A percentile compares a stretch with the other conserved stretches of the same genome.
Evolutionary conservation across 1,284 basidiomycete genomes (phyloP).

Genomic region (Pseudozyma sp.): DNA sequence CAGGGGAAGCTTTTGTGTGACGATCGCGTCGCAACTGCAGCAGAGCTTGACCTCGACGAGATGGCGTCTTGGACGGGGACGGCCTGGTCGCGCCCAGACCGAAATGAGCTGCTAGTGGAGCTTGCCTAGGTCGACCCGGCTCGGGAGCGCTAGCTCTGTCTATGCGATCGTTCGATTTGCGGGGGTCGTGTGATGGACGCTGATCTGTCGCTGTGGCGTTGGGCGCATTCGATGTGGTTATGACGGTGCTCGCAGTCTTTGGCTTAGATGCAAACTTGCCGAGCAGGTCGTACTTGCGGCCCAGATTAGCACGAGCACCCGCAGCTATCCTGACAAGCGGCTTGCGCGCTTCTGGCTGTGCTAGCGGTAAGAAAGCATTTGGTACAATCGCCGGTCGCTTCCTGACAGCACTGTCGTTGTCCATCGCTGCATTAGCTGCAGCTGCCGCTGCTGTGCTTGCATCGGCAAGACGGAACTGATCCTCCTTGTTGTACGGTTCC

Average conservation of each 20-base stretch:
- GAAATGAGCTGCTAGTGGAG: constrained; percentile 5
- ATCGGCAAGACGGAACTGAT: constrained; percentile 27
- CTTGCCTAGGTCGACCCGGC: not conserved
- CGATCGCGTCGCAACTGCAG: constrained; percentile 29
- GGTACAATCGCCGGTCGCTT: constrained; percentile 44
- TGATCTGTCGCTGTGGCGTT: constrained; percentile 6
- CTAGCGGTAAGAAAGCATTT: constrained; percentile 39
- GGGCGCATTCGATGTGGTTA: constrained; percentile 1
- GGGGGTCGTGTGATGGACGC: constrained; percentile 8
- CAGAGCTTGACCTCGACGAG: constrained; percentile 26
- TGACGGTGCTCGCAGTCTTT: constrained; percentile 12
- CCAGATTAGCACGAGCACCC: constrained; percentile 27
- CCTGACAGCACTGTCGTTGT: constrained; percentile 14
- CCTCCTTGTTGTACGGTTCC: constrained; percentile 8
- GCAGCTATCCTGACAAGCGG: constrained; percentile 26
- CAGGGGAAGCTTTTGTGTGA: constrained; percentile 20
- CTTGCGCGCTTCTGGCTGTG: constrained; percentile 24
- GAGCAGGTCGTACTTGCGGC: constrained; percentile 41
- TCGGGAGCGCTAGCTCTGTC: constrained; percentile 12
- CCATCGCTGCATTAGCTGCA: constrained; percentile 37
- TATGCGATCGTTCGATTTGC: not conserved
- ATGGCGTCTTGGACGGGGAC: constrained; percentile 14
- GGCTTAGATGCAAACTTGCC: constrained; percentile 46
- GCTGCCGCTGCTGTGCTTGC: constrained; percentile 33
- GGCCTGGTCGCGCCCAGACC: constrained; percentile 6